Base-by-base conservation (phyloP, 371 early-diverging fungal genomes). In the Capniomyces stellatus region DNA sequence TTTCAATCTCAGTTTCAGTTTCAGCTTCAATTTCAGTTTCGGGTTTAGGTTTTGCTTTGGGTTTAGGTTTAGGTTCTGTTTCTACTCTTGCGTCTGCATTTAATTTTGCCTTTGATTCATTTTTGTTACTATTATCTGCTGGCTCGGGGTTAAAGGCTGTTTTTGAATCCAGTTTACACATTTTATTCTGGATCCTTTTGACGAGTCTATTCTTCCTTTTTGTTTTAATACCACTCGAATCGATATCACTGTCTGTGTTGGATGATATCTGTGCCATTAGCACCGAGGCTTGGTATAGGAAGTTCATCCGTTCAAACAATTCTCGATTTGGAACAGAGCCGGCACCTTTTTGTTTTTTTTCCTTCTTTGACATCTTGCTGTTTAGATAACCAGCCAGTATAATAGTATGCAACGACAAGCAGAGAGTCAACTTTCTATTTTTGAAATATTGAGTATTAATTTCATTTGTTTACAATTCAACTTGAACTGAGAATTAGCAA, bases 271-370 rank as follows among this genome's bases (percentile, higher is more conserved):
- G 18, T 2, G 67, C 62, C 19, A 48, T 53, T 39, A 67, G 56
- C 24, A 55, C 58, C 1, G 66, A 54, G 18, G 66, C 63, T 29
- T 66, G 66, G 46, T 64, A 58, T 12, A 66, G 57, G 48, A 66
- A 66, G 51, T 64, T 66, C 64, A 66, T 67, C 43, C 66, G 49
- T 51, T 66, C 64, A 28, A 42, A 66, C 27, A 59, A 43, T 47
- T 66, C 66, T 24, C 67, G 54, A 44, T 59, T 67, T 19, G 67
- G 67, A 47, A 66, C 46, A 19, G 48, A 27, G n/a, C 57, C 58
- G 19, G 51, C 51, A 19, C 56, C 53, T 29, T 54, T 44, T 30
- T 35, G 29, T 43, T 49, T 29, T n/a, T 52, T 60, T 29, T 48
- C 58, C 31, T 39, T 60, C 40, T 50, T 50, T n/a, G 35, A 29